Evolutionary conservation across 352 stramenopile genomes (phyloP), one percentile per base, ranked within the genome.

Genomic region (Phytophthora multivora): DNA sequence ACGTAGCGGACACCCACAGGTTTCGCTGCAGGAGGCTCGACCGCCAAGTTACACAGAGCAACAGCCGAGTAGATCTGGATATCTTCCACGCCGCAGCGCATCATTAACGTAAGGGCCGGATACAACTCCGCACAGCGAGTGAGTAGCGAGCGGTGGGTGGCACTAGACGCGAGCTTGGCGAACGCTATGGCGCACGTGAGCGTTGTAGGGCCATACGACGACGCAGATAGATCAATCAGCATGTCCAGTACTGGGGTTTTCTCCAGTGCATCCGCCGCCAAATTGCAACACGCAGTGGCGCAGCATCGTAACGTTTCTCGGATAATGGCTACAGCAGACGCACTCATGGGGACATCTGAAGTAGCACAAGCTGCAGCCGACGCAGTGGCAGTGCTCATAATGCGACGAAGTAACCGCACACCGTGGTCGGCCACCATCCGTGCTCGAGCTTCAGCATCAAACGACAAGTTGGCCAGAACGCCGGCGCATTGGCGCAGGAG

Each of bases 41-140:
- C 86, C 0, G 83, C 83, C 19, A 96, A 62, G 52, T 95, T 96
- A 66, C 89, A 96, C 19, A 96, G 67, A 18, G 86, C 83, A 15
- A 91, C 85, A 16, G 87, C 89, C n/a, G 82, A 94, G 74, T 95
- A 93, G 58, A 95, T 93, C 61, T 96, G 89, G 23, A 95, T 94
- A 39, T 95, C 81, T 33, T 94, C 86, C 33, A 92, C 83, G 7
- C 86, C 87, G 42, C 84, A 94, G 9, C 89, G 86, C 89, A 96
- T 96, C 87, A 96, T 95, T 25, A 91, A 66, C 10, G 80, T 93
- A 15, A 95, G 67, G 9, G 86, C 83, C 0, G 83, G 86, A 54
- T 91, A 92, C 47, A 95, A 30, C 39, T 95, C 84, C 8, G 73
- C 49, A 36, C 74, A 89, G 40, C 88, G 89, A 6, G 86, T 82